Evolutionary conservation across 2,329 filamentous ascomycete species (phyloP).

Genomic region (Colletotrichum sp.): DNA sequence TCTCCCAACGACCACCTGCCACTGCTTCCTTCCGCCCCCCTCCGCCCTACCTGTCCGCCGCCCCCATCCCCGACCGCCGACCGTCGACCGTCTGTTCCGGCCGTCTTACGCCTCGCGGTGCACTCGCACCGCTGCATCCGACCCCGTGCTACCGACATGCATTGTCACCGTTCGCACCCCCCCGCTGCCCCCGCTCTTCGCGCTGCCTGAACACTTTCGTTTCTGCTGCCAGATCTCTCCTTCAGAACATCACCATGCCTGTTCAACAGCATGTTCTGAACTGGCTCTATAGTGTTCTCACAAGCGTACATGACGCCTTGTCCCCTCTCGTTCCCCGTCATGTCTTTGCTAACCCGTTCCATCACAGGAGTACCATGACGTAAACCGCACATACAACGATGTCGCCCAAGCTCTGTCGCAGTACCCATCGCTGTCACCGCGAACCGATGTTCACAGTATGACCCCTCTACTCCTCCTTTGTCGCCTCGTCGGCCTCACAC

Average conservation of each 20-base stretch:
- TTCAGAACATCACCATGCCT: constrained; percentile 52
- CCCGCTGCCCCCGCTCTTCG: background rate
- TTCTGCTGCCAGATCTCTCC: background rate
- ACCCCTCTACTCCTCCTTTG: constrained; percentile 6
- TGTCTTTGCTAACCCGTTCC: background rate
- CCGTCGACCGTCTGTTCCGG: background rate
- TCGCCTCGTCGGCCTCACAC: background rate
- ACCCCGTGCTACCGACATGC: background rate
- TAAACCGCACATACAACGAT: constrained; percentile 91
- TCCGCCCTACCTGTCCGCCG: background rate
- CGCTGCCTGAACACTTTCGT: background rate
- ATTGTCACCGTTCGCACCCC: background rate
- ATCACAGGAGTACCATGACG: constrained; percentile 85
- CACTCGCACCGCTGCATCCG: background rate
- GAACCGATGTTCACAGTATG: constrained; percentile 95
- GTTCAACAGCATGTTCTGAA: constrained; percentile 90
- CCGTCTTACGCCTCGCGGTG: background rate
- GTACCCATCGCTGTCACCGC: constrained; percentile 79
- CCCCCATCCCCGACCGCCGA: background rate
- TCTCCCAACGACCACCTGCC: background rate
- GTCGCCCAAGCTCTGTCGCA: constrained; percentile 81
- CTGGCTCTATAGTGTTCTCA: constrained; percentile 93
- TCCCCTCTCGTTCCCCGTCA: too few species aligned
- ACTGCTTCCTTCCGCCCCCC: background rate
- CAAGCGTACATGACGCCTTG: constrained; percentile 59